Base-by-base conservation (phyloP, 2,329 filamentous ascomycete genomes). In the Fusarium aywerte region DNA sequence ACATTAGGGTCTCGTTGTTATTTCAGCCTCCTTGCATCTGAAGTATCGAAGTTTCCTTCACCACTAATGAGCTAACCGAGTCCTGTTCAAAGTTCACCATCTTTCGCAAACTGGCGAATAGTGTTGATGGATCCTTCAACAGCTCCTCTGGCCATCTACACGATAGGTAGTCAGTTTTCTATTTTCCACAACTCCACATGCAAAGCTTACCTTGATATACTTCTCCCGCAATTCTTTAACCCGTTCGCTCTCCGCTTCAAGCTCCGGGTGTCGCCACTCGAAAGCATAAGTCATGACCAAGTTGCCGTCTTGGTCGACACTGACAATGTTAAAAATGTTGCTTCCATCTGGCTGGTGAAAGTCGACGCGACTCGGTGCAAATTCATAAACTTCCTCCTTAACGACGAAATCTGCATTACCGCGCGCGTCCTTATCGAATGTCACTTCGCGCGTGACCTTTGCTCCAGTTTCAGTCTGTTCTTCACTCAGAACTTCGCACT, bases 321-420 rank as follows among this genome's bases (percentile, higher is more conserved):
- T 76, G 6, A 79, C 68, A 13, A 79, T 62, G 33, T 80, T 80
- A 47, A 72, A 73, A 47, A 78, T 70, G 5, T 69, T 75, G 59
- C 75, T 78, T 4, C 78, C 78, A 40, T 78, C 77, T n/a, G 75
- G 71, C 33, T 79, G 77, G 12, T 65, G 62, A 53, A 78, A 80
- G 38, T 76, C 75, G 33, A 79, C 68, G 9, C 77, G 73, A 62
- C 67, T 73, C 4, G 78, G 76, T 1, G 71, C 67, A 58, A 74
- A 76, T 32, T 76, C 72, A 12, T 73, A 65, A 57, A 76, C 78
- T 15, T 66, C 57, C 60, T 80, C 78, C 10, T 67, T 65, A 15
- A 78, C 73, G 0, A 59, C 45, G 4, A 9, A 29, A 1, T 38
- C 50, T 4, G 65, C 40, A 7, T 61, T 69, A 15, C 65, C 62